A percentile compares a stretch with the other conserved stretches of the same genome.
Conservation (phyloP, 2,329 filamentous ascomycete species). For the Helotiales sp. region DNA sequence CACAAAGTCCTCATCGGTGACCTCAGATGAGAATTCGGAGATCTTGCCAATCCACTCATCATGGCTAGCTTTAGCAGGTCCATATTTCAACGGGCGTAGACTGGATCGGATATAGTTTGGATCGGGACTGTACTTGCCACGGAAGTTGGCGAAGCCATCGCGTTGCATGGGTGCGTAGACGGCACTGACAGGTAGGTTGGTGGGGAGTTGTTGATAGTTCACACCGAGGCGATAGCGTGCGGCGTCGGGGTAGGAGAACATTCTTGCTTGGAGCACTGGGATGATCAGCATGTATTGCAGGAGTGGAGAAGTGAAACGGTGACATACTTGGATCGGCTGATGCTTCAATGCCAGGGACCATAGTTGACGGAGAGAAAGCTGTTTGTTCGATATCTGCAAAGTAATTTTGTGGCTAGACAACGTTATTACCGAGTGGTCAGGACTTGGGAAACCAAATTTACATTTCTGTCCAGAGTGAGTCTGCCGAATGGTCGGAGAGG, state of each 20-base stretch:
- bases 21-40: slow-evolving; percentile 51
- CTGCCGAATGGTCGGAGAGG: slow-evolving; percentile 65
- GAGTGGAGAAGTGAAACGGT: not conserved
- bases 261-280: slow-evolving; percentile 69
- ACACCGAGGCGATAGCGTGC: slow-evolving; percentile 61
- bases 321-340: slow-evolving; percentile 57
- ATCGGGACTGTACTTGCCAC: slow-evolving; percentile 65
- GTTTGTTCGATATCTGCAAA: slow-evolving; percentile 72
- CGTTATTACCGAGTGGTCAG: not conserved
- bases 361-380: slow-evolving; percentile 70
- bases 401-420: slow-evolving; percentile 54
- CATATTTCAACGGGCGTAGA: slow-evolving; percentile 53
- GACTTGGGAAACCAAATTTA: not conserved
- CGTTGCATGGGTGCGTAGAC: slow-evolving; percentile 72
- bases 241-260: slow-evolving; percentile 74
- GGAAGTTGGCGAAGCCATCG: slow-evolving; percentile 73
- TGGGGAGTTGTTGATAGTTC: slow-evolving; percentile 64
- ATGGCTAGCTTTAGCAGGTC: slow-evolving; percentile 49
- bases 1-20: slow-evolving; percentile 43
- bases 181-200: slow-evolving; percentile 52
- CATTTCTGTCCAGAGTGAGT: slow-evolving; percentile 68
- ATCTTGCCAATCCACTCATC: slow-evolving; percentile 55
- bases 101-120: slow-evolving; percentile 68
- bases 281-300: not conserved
- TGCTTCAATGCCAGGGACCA: slow-evolving; percentile 70